Percentiles rank a stretch among this genome's conserved stretches.
These are phyloP conservation scores for Phytophthora uliginosa DNA, from an alignment of 352 stramenopile species.

Conservation along the genomic window DNA sequence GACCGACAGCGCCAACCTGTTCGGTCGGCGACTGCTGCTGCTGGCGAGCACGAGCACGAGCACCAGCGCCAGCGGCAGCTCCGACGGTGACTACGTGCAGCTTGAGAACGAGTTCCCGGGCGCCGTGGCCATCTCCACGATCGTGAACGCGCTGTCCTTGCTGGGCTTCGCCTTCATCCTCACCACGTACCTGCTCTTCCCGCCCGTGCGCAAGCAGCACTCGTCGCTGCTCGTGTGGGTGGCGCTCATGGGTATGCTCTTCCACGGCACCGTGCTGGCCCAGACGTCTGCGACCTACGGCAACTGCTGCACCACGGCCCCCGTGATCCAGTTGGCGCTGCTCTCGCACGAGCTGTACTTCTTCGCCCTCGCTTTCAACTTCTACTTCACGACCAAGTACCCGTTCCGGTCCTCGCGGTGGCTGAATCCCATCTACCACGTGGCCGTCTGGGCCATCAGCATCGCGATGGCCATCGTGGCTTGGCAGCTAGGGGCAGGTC, in stretches of 20 bases:
- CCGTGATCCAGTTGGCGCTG: constrained; percentile 75
- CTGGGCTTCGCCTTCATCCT: constrained; percentile 85
- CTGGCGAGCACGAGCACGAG: constrained; percentile 1
- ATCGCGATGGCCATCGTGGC: constrained; percentile 63
- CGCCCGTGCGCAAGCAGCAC: constrained; percentile 83
- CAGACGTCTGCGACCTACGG: constrained; percentile 61
- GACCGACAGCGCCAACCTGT: constrained; percentile 41
- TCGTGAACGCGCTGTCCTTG: constrained; percentile 73
- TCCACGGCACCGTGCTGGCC: constrained; percentile 76
- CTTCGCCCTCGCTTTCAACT: constrained; percentile 87
- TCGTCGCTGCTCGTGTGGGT: constrained; percentile 87
- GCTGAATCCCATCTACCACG: constrained; percentile 78
- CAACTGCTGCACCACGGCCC: constrained; percentile 69
- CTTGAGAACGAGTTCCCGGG: constrained; percentile 70
- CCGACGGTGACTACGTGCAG: constrained; percentile 24
- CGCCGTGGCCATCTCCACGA: constrained; percentile 63
- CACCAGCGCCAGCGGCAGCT: not conserved
- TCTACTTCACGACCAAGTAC: constrained; percentile 92
- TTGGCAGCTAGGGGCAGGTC: constrained; percentile 48
- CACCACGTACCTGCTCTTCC: constrained; percentile 84
- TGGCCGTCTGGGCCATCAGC: constrained; percentile 69
- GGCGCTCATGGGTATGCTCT: constrained; percentile 82
- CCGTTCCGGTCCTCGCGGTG: constrained; percentile 83
- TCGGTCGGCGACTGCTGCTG: constrained; percentile 38
- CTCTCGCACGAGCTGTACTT: constrained; percentile 89